Evolutionary conservation across 805 yeast genomes (phyloP), one percentile per base, ranked within the genome.

Genomic region (Wickerhamiella spandovensis): DNA sequence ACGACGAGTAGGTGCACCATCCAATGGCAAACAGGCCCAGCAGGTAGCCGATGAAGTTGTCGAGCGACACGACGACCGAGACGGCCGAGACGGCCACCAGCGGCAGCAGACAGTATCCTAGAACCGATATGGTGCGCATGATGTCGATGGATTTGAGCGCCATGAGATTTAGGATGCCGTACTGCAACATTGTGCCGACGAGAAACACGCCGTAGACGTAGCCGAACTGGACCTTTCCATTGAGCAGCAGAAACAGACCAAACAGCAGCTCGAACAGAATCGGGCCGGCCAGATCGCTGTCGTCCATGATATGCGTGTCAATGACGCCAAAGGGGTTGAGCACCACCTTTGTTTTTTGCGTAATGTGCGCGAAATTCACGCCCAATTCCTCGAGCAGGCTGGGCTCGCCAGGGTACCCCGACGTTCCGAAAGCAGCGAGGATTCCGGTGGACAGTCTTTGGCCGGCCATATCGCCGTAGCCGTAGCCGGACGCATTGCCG

Each of bases 201-300:
- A 92, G 68, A 0, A 96, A 97, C 42, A 92, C 95, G 39, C 98
- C 97, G 62, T 92, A 92, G 47, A 92, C 84, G 65, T 92, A 92
- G 1, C 97, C 97, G 64, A 92, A 92, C 65, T 92, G 97, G 15
- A 90, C 84, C 65, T 90, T 92, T 5, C 98, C 97, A 1, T 95
- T 64, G 32, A 89, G 72, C 47, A 90, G 69, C 49, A 92, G 70
- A 53, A 83, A 78, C 0, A 88, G 75, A 20, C 96, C 98, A 63
- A 90, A 90, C 51, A 87, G 66, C 48, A 92, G 70, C 61, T 90
- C 90, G 65, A 90, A 92, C 41, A 92, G 69, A 30, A 92, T 73
- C 1, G 98, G 98, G 1, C 98, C 98, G 0, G 97, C 97, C 57
- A 92, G 72, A 63, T 92, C 98, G 23, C 92, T 75, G 66, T 90